Evolutionary conservation across 768 basidiomycete species (phyloP).

Genomic region (Xerocomellus dryophilus): DNA sequence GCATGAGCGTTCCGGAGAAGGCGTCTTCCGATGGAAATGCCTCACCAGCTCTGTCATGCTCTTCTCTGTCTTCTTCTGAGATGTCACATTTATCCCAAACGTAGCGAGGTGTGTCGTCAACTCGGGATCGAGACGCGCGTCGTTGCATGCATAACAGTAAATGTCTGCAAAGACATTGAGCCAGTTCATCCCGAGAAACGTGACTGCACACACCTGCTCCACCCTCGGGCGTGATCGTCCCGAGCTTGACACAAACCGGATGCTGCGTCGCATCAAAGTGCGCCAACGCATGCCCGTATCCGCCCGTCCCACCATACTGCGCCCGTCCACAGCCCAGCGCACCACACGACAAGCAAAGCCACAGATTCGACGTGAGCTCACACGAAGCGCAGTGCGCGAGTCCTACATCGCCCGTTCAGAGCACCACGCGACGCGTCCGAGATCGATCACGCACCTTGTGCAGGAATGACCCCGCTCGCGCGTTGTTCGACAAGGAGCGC

Average conservation of each 20-base stretch:
- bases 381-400: constrained; percentile 81
- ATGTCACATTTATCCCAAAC: constrained; percentile 85
- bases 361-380: constrained; percentile 86
- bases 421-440: not conserved
- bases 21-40: not conserved
- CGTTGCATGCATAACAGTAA: constrained; percentile 91
- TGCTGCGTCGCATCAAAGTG: constrained; percentile 77
- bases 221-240: constrained; percentile 95
- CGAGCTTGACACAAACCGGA: constrained; percentile 85
- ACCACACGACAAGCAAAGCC: constrained; percentile 94
- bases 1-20: not conserved
- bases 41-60: constrained; percentile 91
- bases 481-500: constrained; percentile 53
- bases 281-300: constrained; percentile 84
- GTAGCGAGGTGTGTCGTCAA: constrained; percentile 67
- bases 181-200: not conserved
- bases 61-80: constrained; percentile 89
- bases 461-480: constrained; percentile 20
- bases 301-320: constrained; percentile 76
- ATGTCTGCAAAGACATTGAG: constrained; percentile 52
- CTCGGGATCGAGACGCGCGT: constrained; percentile 74
- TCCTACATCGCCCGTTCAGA: constrained; percentile 39
- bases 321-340: constrained; percentile 84
- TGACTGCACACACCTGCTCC: constrained; percentile 59
- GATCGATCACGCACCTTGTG: constrained; percentile 19